Conservation (phyloP, 331 rosid genomes). For the Rhamnella rubrinervis region DNA sequence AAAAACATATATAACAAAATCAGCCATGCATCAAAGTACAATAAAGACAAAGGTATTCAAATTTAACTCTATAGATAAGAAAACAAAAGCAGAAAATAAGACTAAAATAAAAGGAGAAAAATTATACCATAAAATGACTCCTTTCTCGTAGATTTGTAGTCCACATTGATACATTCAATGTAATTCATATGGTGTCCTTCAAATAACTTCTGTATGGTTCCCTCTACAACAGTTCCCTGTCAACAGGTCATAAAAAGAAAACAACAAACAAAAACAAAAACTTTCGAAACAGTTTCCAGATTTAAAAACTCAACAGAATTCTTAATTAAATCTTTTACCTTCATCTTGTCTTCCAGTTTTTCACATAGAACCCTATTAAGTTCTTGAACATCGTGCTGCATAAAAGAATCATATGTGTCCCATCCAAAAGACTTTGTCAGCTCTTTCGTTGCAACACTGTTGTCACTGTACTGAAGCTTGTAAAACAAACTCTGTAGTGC, state of each 20-base stretch:
- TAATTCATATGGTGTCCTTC: slow-evolving; percentile 97
- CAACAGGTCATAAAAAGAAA: slow-evolving; percentile 3
- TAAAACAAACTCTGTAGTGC: slow-evolving; percentile 90
- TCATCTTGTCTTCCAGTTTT: slow-evolving; percentile 95
- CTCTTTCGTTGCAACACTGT: slow-evolving; percentile 91
- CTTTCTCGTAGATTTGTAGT: slow-evolving; percentile 86
- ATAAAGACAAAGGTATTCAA: slow-evolving; percentile 10
- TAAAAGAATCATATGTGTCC: slow-evolving; percentile 92
- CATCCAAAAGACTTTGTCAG: slow-evolving; percentile 94
- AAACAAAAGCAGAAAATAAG: not conserved
- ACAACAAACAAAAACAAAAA: slow-evolving; percentile 8
- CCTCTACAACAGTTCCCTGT: slow-evolving; percentile 95
- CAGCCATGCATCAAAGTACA: slow-evolving; percentile 28
- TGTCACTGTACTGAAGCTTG: slow-evolving; percentile 89
- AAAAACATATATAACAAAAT: slow-evolving; percentile 24
- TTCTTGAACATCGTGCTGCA: slow-evolving; percentile 97
- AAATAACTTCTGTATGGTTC: slow-evolving; percentile 89
- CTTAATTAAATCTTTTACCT: slow-evolving; percentile 36
- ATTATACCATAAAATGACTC: slow-evolving; percentile 85
- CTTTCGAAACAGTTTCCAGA: slow-evolving; percentile 10
- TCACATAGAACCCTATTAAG: slow-evolving; percentile 80
- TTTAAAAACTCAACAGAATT: not conserved
- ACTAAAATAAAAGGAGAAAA: slow-evolving; percentile 1
- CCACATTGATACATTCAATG: slow-evolving; percentile 90
- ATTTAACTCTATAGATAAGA: not conserved